A percentile compares a stretch with the other conserved stretches of the same genome.
Evolutionary conservation across 495 filamentous ascomycete species (phyloP).

Genomic region (Penicillium samsonianum): DNA sequence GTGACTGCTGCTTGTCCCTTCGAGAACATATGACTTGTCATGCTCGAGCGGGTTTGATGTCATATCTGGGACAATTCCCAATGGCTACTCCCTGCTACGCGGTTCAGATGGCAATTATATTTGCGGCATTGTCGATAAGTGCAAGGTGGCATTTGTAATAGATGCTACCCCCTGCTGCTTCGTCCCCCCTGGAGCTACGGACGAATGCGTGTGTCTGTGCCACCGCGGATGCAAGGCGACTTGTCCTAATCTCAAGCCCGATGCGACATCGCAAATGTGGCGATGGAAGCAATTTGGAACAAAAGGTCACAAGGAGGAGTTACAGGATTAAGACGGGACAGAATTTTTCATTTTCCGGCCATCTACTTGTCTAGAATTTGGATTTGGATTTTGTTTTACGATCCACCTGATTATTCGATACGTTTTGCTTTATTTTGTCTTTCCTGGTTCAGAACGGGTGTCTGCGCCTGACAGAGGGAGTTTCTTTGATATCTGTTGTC

Average conservation of each 20-base stretch:
- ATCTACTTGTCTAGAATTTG: not conserved
- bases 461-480: not conserved
- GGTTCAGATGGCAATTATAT: not conserved
- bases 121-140: not conserved
- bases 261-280: not conserved
- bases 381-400: not conserved
- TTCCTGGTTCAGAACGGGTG: not conserved
- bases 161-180: not conserved
- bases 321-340: not conserved
- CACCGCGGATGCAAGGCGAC: not conserved
- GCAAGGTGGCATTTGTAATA: not conserved
- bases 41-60: not conserved
- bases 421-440: not conserved
- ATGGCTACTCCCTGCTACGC: not conserved
- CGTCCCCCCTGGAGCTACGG: not conserved
- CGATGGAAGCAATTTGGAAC: not conserved
- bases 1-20: conserved; percentile 5
- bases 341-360: not conserved
- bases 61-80: not conserved
- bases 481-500: conserved; percentile 4
- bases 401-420: not conserved
- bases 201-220: not conserved
- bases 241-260: not conserved
- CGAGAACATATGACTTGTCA: conserved; percentile 10
- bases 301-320: not conserved